Percentiles rank a stretch among this genome's conserved stretches.
Conservation (phyloP, 1,284 basidiomycete species). For the Phellopilus nigrolimitatus region DNA sequence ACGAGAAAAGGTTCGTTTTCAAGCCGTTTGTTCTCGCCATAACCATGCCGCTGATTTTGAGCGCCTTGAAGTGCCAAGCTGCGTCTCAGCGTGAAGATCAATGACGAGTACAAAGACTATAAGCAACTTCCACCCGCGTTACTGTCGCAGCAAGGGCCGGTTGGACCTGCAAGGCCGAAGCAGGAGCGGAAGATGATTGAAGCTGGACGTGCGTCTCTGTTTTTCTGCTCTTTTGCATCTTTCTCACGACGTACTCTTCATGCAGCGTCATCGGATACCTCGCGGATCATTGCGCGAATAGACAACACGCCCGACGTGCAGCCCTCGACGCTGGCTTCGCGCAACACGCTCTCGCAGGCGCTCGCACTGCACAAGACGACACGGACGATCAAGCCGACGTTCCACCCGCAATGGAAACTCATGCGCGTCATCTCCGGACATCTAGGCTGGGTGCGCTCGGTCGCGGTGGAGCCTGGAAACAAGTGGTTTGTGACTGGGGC, state of each 20-base stretch:
- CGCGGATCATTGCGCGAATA: slow-evolving; percentile 62
- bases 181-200: slow-evolving; percentile 65
- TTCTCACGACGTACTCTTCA: slow-evolving; percentile 5
- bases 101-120: slow-evolving; percentile 84
- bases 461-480: slow-evolving; percentile 96
- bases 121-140: slow-evolving; percentile 82
- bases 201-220: slow-evolving; percentile 52
- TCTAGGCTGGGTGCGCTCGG: slow-evolving; percentile 96
- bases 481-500: slow-evolving; percentile 99
- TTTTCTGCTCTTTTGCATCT: background rate
- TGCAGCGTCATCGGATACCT: slow-evolving; percentile 45
- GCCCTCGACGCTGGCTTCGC: slow-evolving; percentile 62
- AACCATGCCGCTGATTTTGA: slow-evolving; percentile 4
- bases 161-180: slow-evolving; percentile 73
- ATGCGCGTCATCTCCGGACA: slow-evolving; percentile 96
- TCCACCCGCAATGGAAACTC: slow-evolving; percentile 96
- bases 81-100: slow-evolving; percentile 69
- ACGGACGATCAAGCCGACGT: slow-evolving; percentile 88
- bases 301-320: slow-evolving; percentile 60
- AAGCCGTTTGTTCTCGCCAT: background rate
- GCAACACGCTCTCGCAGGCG: slow-evolving; percentile 73
- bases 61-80: slow-evolving; percentile 48
- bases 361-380: slow-evolving; percentile 88
- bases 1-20: slow-evolving; percentile 57
- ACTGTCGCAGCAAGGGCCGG: slow-evolving; percentile 72